These are phyloP conservation scores for Gryganskiella cystojenkinii DNA, from an alignment of 192 early-diverging fungal species.

Conservation along the genomic window DNA sequence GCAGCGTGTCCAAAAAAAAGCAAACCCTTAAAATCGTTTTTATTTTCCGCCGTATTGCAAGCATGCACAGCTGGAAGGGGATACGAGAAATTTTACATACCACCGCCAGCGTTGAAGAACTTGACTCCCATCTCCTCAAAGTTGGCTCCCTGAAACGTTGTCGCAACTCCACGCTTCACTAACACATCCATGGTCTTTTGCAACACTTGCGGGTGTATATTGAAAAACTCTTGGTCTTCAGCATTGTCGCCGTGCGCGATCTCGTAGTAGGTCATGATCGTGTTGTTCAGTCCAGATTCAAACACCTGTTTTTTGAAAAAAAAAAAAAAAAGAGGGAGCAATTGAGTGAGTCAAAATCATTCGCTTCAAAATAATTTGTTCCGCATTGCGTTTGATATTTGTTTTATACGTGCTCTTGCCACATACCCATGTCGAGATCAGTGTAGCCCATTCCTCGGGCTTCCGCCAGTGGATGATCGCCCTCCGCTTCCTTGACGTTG, in stretches of 20 bases:
- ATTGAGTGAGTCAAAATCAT: neutral
- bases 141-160: slow-evolving; percentile 76
- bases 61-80: too few relatives aligned
- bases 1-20: too few relatives aligned
- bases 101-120: slow-evolving; percentile 70
- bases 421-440: slow-evolving; percentile 90
- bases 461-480: slow-evolving; percentile 89
- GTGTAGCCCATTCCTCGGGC: slow-evolving; percentile 89
- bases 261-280: slow-evolving; percentile 90
- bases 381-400: too few relatives aligned
- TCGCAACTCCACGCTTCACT: slow-evolving; percentile 84
- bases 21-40: too few relatives aligned
- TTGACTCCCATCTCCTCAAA: slow-evolving; percentile 88
- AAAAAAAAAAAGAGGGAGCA: slow-evolving; percentile 10
- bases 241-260: slow-evolving; percentile 86
- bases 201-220: slow-evolving; percentile 75
- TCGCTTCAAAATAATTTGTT: too few relatives aligned
- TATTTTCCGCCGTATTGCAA: too few relatives aligned
- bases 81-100: too few relatives aligned
- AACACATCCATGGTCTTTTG: slow-evolving; percentile 84
- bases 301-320: slow-evolving; percentile 58
- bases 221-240: slow-evolving; percentile 85
- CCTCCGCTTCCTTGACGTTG: slow-evolving; percentile 54
- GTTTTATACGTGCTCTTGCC: too few relatives aligned
- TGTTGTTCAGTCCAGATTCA: slow-evolving; percentile 77